Conservation (phyloP, 331 rosid genomes). For the Spiraea crenata region DNA sequence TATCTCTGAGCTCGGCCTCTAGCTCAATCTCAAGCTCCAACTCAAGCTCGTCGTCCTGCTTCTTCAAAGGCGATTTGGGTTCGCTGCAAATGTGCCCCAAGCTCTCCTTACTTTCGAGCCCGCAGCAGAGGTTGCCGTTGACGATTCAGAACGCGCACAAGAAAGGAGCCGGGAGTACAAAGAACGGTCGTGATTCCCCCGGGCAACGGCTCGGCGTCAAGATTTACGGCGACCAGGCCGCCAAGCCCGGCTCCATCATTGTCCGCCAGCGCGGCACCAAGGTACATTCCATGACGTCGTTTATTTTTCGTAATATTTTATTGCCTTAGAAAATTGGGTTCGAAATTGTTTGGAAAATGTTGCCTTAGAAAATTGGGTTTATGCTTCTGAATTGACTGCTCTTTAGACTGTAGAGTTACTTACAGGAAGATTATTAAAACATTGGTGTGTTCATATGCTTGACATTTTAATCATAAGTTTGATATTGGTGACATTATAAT, state of each 20-base stretch:
- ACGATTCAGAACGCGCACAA: conserved; percentile 87
- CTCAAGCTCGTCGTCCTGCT: conserved; percentile 47
- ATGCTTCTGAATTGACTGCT: no score
- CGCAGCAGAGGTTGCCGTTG: conserved; percentile 38
- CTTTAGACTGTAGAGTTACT: no score
- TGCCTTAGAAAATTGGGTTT: no score
- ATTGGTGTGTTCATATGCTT: no score
- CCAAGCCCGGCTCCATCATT: conserved; percentile 87
- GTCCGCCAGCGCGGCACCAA: conserved; percentile 94
- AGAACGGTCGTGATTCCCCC: conserved; percentile 86
- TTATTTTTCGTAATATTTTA: no score
- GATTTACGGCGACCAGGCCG: conserved; percentile 82
- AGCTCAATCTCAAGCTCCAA: conserved; percentile 1
- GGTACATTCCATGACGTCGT: conserved; percentile 22
- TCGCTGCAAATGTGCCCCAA: conserved; percentile 31
- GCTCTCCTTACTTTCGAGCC: conserved; percentile 24
- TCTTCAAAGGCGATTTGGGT: conserved; percentile 50
- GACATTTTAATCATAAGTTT: no score
- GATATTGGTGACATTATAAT: no score
- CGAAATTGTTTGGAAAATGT: no score
- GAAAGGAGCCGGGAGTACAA: conserved; percentile 98
- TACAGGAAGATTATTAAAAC: no score
- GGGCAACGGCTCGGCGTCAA: conserved; percentile 90
- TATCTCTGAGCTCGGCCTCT: conserved; percentile 34
- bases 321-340: no score